Evolutionary conservation across 2,329 filamentous ascomycete species (phyloP), one percentile per base, ranked within the genome.

Genomic region (Beauveria medogensis): DNA sequence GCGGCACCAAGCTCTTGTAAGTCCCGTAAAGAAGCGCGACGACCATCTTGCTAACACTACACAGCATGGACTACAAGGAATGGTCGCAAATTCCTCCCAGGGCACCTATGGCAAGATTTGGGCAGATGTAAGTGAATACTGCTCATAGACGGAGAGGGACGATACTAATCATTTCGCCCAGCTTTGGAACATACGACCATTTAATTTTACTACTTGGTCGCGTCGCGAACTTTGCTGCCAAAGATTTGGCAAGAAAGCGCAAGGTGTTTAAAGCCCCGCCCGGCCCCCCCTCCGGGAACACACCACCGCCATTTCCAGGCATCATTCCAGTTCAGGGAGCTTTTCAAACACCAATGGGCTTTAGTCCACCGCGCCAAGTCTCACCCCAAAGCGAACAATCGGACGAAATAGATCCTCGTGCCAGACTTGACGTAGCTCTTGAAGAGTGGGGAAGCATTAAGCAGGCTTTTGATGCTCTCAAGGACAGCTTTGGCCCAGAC

Each of bases 41-140:
- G 10, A 24, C 43, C 55, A 43, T 7, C 44, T 8, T 14, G 24
- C 52, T 62, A 47, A 62, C 28, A 48, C 26, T 16, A 2, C 26
- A 12, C 56, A 95, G 91, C 63, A 86, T 95, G 79, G 86, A 91
- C 48, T 95, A 89, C 70, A 80, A 86, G 30, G 79, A 83, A 64
- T 96, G 91, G 90, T 86, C 85, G n/a, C 88, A 93, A 68, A 96
- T 92, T 69, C 90, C 91, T 44, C 94, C 94, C 4, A 82, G 94
- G 69, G 89, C 90, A 10, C 88, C 89, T 1, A 80, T 96, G 48
- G 91, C 91, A 20, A 86, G 83, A 63, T 76, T 88, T 5, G 88
- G 92, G 68, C 89, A 91, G 10, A 83, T 84, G 84, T 87, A 75
- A 77, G 83, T 55, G n/a, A 22, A 18, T 9, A n/a, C 26, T 28